A percentile compares a stretch with the other conserved stretches of the same genome.
These are phyloP conservation scores for Aschersonia sp. DNA, from an alignment of 2,329 filamentous ascomycete genomes.

Conservation along the genomic window DNA sequence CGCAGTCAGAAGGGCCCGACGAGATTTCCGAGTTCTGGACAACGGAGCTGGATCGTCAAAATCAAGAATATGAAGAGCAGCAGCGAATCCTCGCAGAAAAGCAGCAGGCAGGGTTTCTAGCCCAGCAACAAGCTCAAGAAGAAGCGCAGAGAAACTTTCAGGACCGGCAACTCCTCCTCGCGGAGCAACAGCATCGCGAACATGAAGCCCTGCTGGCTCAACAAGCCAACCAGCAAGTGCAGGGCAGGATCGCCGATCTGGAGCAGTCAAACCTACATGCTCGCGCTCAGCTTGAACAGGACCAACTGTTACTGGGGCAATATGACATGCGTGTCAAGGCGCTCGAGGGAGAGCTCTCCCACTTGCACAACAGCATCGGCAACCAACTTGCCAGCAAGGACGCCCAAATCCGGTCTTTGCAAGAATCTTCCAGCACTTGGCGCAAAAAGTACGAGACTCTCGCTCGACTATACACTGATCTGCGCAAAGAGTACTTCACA, in stretches of 20 bases:
- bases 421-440: conserved; percentile 98
- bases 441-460: conserved; percentile 91
- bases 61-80: conserved; percentile 89
- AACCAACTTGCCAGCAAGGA: conserved; percentile 84
- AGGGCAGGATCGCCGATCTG: conserved; percentile 87
- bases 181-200: conserved; percentile 79
- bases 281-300: conserved; percentile 88
- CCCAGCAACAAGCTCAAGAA: conserved; percentile 69
- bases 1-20: conserved; percentile 68
- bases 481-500: conserved; percentile 89
- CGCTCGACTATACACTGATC: conserved; percentile 91
- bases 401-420: conserved; percentile 81
- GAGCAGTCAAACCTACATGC: conserved; percentile 93
- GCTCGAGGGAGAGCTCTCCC: conserved; percentile 71
- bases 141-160: conserved; percentile 93
- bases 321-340: conserved; percentile 93
- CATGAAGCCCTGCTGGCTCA: conserved; percentile 82
- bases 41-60: conserved; percentile 77
- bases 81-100: conserved; percentile 79
- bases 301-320: conserved; percentile 92
- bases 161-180: conserved; percentile 76
- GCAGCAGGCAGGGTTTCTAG: conserved; percentile 65
- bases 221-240: conserved; percentile 85
- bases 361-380: conserved; percentile 69
- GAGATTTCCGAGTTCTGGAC: conserved; percentile 99